Percentiles rank a stretch among this genome's conserved stretches.
Evolutionary conservation across 345 rosid genomes (phyloP).

Genomic region (Murraya koenigii): DNA sequence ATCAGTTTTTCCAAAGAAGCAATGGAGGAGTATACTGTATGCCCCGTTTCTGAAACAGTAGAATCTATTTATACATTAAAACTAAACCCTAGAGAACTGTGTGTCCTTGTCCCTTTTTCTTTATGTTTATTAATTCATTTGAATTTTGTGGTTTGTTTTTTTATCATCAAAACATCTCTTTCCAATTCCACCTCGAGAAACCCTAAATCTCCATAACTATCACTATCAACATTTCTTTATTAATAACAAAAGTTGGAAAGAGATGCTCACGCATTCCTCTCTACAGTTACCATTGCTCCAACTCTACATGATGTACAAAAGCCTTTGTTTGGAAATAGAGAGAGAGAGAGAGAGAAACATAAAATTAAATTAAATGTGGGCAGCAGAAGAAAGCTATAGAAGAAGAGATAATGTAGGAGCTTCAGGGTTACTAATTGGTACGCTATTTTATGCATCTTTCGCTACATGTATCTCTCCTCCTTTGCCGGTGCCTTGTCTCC

Average conservation of each 20-base stretch:
- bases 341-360: conserved; percentile 7
- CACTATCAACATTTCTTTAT: conserved; percentile 2
- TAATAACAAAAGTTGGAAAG: conserved; percentile 31
- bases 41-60: not conserved
- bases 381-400: not conserved
- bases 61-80: not conserved
- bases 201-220: not conserved
- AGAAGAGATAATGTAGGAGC: conserved; percentile 9
- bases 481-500: conserved; percentile 41
- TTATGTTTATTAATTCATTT: not conserved
- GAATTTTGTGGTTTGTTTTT: not conserved
- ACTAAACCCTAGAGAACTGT: not conserved
- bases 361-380: conserved; percentile 10
- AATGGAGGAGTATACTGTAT: too few relatives aligned
- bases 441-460: conserved; percentile 32
- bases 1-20: too few relatives aligned
- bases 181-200: not conserved
- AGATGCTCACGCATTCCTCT: conserved; percentile 26
- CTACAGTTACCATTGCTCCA: conserved; percentile 39
- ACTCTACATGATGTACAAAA: conserved; percentile 27
- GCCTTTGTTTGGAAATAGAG: not conserved
- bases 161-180: not conserved
- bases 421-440: conserved; percentile 23
- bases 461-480: conserved; percentile 4
- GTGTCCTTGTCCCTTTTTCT: not conserved